These are phyloP conservation scores for Echria macrotheca DNA, from an alignment of 495 filamentous ascomycete genomes.

Conservation along the genomic window DNA sequence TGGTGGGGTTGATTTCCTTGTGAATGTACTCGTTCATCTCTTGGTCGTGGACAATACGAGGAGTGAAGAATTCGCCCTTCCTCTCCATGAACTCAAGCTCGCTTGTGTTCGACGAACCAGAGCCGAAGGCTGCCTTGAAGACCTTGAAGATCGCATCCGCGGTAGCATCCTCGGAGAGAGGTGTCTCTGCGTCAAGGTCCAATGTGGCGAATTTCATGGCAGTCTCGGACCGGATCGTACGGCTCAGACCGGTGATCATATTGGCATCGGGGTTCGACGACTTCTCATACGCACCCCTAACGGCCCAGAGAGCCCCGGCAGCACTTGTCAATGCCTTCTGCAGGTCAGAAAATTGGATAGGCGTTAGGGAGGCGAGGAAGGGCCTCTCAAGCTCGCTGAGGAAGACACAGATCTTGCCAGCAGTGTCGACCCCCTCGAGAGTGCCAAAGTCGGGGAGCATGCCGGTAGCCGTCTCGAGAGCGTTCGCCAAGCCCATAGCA, in stretches of 20 bases:
- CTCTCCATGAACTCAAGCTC: conserved; percentile 45
- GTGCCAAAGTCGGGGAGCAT: conserved; percentile 30
- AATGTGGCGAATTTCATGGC: conserved; percentile 47
- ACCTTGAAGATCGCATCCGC: conserved; percentile 38
- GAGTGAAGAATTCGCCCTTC: conserved; percentile 38
- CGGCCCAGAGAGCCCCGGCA: conserved; percentile 46
- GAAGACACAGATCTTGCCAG: conserved; percentile 38
- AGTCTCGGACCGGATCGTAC: conserved; percentile 51
- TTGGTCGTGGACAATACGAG: conserved; percentile 42
- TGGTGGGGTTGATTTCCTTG: conserved; percentile 44
- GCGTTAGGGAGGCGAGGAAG: conserved; percentile 36
- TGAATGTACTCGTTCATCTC: conserved; percentile 47
- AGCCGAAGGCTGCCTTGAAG: conserved; percentile 34
- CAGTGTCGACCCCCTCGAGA: conserved; percentile 24
- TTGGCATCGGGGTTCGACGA: conserved; percentile 42
- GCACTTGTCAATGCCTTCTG: conserved; percentile 35
- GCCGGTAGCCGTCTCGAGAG: conserved; percentile 35
- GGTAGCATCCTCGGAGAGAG: conserved; percentile 30
- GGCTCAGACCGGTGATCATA: conserved; percentile 48
- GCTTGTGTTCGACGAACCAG: conserved; percentile 23
- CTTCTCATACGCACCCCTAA: conserved; percentile 39
- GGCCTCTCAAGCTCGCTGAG: conserved; percentile 39
- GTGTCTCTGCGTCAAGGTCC: conserved; percentile 40
- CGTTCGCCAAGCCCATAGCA: conserved; percentile 33
- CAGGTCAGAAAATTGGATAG: conserved; percentile 29